Conservation (phyloP, 495 filamentous ascomycete species). For the Pyrenula aspistea region DNA sequence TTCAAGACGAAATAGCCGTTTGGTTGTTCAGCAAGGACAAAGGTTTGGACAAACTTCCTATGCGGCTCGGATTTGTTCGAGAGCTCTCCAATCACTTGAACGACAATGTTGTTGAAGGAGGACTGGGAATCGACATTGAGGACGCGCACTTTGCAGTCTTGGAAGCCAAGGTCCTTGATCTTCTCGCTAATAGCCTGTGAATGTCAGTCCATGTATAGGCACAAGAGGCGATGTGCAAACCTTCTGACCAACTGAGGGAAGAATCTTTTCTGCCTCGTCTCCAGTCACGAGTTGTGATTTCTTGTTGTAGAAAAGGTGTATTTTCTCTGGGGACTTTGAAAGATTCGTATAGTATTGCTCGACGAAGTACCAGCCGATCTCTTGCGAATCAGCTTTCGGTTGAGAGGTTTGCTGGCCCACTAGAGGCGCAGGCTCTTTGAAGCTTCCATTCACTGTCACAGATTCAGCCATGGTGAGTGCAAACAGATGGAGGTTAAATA, state of each 20-base stretch:
- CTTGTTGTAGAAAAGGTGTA: slow-evolving; percentile 80
- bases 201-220: slow-evolving; percentile 4
- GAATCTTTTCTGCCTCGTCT: slow-evolving; percentile 73
- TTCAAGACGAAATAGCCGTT: slow-evolving; percentile 98
- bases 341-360: slow-evolving; percentile 98
- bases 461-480: not conserved
- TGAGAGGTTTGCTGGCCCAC: slow-evolving; percentile 3
- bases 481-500: too few relatives aligned
- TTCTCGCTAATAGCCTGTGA: slow-evolving; percentile 79
- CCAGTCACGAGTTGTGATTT: slow-evolving; percentile 74
- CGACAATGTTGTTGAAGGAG: slow-evolving; percentile 83
- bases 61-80: slow-evolving; percentile 83
- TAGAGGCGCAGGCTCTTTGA: not conserved
- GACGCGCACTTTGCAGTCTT: slow-evolving; percentile 96
- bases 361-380: slow-evolving; percentile 98
- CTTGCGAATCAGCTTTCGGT: slow-evolving; percentile 33
- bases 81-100: slow-evolving; percentile 95
- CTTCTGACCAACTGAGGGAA: slow-evolving; percentile 71
- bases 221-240: slow-evolving; percentile 38
- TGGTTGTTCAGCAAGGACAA: slow-evolving; percentile 89
- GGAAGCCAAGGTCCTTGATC: slow-evolving; percentile 84
- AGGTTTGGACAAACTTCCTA: slow-evolving; percentile 96
- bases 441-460: not conserved
- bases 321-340: slow-evolving; percentile 84
- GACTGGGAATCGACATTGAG: slow-evolving; percentile 95